Evolutionary conservation across 176 grass and related monocot genomes (phyloP), one percentile per base, ranked within the genome.

Genomic region (Bothriochloa decipiens): DNA sequence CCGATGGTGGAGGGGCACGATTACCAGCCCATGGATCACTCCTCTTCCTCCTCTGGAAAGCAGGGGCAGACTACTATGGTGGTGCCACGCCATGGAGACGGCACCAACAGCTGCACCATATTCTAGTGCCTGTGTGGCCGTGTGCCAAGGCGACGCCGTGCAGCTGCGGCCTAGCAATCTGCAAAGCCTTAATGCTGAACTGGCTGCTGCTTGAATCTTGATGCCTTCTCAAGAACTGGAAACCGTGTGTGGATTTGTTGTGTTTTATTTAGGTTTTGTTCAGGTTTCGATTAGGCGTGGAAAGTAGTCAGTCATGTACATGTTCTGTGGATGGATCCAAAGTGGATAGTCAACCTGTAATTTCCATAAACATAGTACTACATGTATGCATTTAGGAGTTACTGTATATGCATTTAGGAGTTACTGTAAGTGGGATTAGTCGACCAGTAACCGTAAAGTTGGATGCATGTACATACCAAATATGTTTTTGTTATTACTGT

Each of bases 1-100:
- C 84, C 79, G 58, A 58, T 90, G 67, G 74, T 90, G 15, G 74
- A 90, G 74, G 77, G 50, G 84, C 88, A 90, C 45, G 79, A 90
- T 58, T 79, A 90, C 84, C 41, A 79, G 52, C 88, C 88, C 65
- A 90, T 79, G 84, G 41, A 79, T 0, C 3, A 17, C 9, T 27
- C 23, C 47, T 33, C 41, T 2, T 39, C 72, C 18, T 17, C 78
- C 83, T 5, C 65, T 23, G 2, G 43, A 45, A 65, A 20, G 53
- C 16, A 6, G 43, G 78, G 5, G 71, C 7, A 74, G 40, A n/a
- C n/a, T n/a, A 72, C 39, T 78, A 79, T 33, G 67, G 84, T 58
- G 67, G 79, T 74, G 88, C 23, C 77, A 22, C 79, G 79, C 79
- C 84, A 55, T 33, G 58, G 46, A 15, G n/a, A 46, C 39, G 36